These are phyloP conservation scores for Byssochlamys sp. DNA, from an alignment of 2,329 filamentous ascomycete species.

Conservation along the genomic window DNA sequence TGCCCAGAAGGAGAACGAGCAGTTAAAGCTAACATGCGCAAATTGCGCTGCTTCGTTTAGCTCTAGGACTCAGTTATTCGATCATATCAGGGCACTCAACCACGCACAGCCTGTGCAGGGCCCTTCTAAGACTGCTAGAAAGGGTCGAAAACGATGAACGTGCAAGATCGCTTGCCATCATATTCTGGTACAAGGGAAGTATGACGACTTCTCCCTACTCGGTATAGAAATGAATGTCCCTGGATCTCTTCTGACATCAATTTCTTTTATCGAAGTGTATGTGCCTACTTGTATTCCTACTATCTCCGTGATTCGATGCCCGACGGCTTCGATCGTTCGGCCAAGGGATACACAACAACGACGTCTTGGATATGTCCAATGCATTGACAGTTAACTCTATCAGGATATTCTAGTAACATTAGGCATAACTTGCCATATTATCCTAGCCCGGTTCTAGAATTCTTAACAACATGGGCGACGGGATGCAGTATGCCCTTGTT, in stretches of 20 bases:
- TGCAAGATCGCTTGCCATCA: background rate
- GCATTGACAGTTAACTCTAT: background rate
- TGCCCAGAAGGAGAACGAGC: slow-evolving; percentile 18
- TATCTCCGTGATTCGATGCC: background rate
- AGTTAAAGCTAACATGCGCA: slow-evolving; percentile 56
- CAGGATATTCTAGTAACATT: background rate
- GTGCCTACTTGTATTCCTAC: background rate
- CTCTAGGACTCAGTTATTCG: slow-evolving; percentile 62
- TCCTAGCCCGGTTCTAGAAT: slow-evolving; percentile 71
- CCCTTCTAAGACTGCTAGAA: background rate
- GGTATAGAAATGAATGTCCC: background rate
- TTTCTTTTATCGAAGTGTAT: background rate
- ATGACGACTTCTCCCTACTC: background rate
- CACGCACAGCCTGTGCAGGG: slow-evolving; percentile 49
- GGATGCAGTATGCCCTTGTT: slow-evolving; percentile 85
- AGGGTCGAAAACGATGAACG: background rate
- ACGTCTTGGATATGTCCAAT: background rate
- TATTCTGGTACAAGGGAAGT: background rate
- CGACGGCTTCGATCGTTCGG: background rate
- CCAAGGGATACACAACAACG: too few relatives aligned
- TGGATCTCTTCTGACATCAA: background rate
- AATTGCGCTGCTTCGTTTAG: slow-evolving; percentile 70
- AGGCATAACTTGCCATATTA: slow-evolving; percentile 16
- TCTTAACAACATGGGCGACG: slow-evolving; percentile 78
- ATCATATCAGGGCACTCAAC: slow-evolving; percentile 56